A percentile compares a stretch with the other conserved stretches of the same genome.
Evolutionary conservation across 192 early-diverging fungal species (phyloP).

Genomic region (Cetraspora pellucida): DNA sequence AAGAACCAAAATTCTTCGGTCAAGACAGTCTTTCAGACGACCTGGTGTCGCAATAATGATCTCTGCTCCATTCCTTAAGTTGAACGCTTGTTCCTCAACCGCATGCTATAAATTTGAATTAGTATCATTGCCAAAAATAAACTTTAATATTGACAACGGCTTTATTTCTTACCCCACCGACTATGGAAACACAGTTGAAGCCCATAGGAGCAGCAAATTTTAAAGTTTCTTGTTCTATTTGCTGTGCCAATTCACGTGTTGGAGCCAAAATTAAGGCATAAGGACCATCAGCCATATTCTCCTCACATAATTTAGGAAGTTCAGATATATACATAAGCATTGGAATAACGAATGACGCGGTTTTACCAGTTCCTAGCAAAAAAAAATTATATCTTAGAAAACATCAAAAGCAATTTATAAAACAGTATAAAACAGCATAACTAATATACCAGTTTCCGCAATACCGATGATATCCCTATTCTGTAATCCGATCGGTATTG

Average conservation of each 20-base stretch:
- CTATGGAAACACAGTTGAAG: constrained; percentile 81
- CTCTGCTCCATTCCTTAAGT: constrained; percentile 88
- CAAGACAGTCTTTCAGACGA: constrained; percentile 89
- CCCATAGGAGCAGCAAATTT: constrained; percentile 90
- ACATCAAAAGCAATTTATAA: background rate
- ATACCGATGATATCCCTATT: constrained; percentile 88
- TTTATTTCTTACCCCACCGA: constrained; percentile 62
- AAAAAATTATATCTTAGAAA: background rate
- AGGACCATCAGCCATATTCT: constrained; percentile 82
- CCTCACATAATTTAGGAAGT: constrained; percentile 74
- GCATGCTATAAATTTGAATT: constrained; percentile 61
- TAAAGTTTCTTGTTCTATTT: constrained; percentile 90
- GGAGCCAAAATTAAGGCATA: constrained; percentile 95
- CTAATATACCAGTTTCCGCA: constrained; percentile 73
- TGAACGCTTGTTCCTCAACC: constrained; percentile 86
- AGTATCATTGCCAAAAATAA: background rate
- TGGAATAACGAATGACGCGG: constrained; percentile 93
- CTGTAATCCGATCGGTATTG: constrained; percentile 93
- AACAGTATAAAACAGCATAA: background rate
- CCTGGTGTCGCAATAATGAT: constrained; percentile 99
- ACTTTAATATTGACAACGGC: background rate
- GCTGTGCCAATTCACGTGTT: constrained; percentile 95
- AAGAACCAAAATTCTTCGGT: constrained; percentile 85
- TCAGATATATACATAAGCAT: constrained; percentile 89
- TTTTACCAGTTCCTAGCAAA: constrained; percentile 84